Base-by-base conservation (phyloP, 257 asterid genomes). In the Capsicum baccatum region DNA sequence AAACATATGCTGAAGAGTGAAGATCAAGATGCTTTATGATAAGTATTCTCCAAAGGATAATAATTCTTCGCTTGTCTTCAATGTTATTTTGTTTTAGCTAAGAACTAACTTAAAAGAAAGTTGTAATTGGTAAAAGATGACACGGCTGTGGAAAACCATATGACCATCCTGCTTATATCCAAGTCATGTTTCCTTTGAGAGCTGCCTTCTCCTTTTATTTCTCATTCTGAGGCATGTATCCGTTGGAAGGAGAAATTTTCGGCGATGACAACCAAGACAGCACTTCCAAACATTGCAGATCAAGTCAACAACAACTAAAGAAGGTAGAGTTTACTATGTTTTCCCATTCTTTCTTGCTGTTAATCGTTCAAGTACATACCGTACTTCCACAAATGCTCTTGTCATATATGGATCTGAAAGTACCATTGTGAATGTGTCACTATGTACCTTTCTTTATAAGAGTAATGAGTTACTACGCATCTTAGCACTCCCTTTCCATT, bases 121-220 rank as follows among this genome's bases (percentile, higher is more conserved):
- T 5, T 78, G 64, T 54, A 78, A 54, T 14, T 52, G 60, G 63
- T 26, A 52, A 54, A 54, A 26, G 81, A 78, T 54, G 64, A 5
- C 81, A 13, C 26, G 15, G 63, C 47, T 50, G 63, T 52, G 63
- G 63, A 50, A 73, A 73, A 17, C 81, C 63, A 76, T 76, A 76
- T 76, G 62, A 52, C 48, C 81, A 52, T 76, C 81, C 81, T 26
- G 81, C 81, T 78, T 54, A 78, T 78, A 52, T 78, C 11, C 64
- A 78, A 21, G 47, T 52, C 63, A 52, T 76, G 26, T 76, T 52
- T 21, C 50, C 81, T 78, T 19, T 9, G 2, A 15, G 64, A 54
- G 64, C 50, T 54, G 26, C 48, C 64, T 78, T 54, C 64, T 78
- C 50, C 62, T 78, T 78, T 76, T 78, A 8, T 55, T 78, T 78